These are phyloP conservation scores for Psidium guajava DNA, from an alignment of 345 rosid species.

Conservation along the genomic window DNA sequence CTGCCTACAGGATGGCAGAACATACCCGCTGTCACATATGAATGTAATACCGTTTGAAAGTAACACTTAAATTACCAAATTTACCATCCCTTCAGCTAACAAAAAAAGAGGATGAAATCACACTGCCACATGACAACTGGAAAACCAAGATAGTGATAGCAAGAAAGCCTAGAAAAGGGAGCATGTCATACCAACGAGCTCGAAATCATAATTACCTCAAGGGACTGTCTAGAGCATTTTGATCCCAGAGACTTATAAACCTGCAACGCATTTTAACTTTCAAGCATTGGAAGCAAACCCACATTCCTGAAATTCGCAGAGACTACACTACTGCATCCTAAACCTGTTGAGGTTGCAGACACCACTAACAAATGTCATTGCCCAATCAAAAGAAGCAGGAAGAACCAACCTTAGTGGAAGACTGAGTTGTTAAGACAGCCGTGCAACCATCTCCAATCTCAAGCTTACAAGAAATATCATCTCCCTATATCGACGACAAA, in stretches of 20 bases:
- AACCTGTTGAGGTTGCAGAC: neutral
- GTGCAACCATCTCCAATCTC: constrained; percentile 62
- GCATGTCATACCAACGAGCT: neutral
- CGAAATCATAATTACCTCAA: constrained; percentile 40
- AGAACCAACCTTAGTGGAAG: constrained; percentile 69
- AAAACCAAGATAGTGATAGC: neutral
- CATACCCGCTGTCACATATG: neutral
- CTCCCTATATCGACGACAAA: constrained; percentile 27
- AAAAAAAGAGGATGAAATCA: neutral
- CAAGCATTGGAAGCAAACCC: neutral
- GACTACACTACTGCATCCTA: neutral
- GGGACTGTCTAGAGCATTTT: constrained; percentile 48
- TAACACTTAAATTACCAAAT: neutral
- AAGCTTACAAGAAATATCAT: constrained; percentile 58
- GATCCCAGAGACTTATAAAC: constrained; percentile 76
- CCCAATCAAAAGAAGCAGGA: neutral
- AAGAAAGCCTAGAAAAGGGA: neutral
- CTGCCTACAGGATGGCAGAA: constrained; percentile 53
- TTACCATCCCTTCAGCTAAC: neutral
- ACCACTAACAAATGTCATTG: neutral
- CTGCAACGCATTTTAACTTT: constrained; percentile 12
- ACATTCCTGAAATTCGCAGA: neutral
- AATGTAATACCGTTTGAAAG: constrained; percentile 5
- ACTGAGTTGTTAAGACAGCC: constrained; percentile 70
- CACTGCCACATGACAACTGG: neutral